phyloP scores from a whole-genome alignment of 192 early-diverging fungal species.

The Umbelopsis sp. region DNA sequence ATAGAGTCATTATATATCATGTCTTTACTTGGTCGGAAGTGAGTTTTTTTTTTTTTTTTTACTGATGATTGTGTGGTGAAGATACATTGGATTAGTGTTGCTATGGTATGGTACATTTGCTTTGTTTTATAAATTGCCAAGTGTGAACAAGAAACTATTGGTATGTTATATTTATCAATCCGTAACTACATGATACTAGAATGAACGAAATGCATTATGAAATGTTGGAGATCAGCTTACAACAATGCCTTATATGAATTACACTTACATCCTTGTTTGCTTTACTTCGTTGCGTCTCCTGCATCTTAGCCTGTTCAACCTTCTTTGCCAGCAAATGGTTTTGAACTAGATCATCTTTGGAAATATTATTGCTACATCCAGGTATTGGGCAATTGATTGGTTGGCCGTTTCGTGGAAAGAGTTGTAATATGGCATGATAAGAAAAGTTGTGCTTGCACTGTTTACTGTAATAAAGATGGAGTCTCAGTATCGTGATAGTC shows the following conservation, averaged over 20 bases:
- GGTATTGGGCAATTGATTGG: constrained; percentile 23
- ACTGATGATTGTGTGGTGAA: background rate
- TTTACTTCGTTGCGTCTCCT: constrained; percentile 7
- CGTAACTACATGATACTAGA: background rate
- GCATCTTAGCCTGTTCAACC: constrained; percentile 19
- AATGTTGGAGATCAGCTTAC: no score
- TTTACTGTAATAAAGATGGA: constrained; percentile 11
- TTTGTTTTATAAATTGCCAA: background rate
- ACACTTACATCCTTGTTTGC: background rate
- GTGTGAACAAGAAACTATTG: background rate
- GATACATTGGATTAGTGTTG: no score
- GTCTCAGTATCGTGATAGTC: background rate
- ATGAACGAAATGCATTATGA: no score
- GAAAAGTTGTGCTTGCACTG: constrained; percentile 35
- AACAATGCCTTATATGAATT: background rate
- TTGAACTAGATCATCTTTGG: background rate
- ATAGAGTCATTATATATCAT: background rate
- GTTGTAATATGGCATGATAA: constrained; percentile 19
- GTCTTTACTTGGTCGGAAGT: no score
- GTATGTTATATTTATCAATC: background rate
- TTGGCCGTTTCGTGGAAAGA: background rate
- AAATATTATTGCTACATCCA: constrained; percentile 26
- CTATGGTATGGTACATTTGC: no score
- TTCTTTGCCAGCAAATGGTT: constrained; percentile 23
- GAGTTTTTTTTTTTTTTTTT: no score